Evolutionary conservation across 371 early-diverging fungal species (phyloP).

Genomic region (Circinella umbellata): DNA sequence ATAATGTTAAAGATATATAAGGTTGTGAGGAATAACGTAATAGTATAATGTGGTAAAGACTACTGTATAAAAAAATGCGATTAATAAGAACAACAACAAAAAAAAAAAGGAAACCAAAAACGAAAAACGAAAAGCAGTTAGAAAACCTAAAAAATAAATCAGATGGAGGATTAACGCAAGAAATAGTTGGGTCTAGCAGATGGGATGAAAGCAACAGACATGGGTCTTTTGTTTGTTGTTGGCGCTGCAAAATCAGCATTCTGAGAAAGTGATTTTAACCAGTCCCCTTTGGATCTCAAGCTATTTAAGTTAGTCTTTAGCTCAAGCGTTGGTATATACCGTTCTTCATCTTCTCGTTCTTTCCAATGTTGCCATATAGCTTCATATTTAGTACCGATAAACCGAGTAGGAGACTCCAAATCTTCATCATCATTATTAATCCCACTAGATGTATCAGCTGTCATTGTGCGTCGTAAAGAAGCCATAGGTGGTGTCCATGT

Average conservation of each 20-base stretch:
- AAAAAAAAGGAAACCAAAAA: background rate
- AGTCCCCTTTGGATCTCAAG: background rate
- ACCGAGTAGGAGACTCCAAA: background rate
- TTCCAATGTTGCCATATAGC: constrained; percentile 13
- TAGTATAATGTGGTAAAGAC: background rate
- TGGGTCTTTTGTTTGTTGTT: background rate
- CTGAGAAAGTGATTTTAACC: constrained; percentile 5
- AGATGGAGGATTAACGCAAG: background rate
- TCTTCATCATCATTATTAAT: background rate
- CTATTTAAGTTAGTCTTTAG: background rate
- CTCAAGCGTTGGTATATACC: background rate
- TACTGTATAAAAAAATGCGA: background rate
- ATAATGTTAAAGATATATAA: too few species aligned
- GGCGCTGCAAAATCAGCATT: constrained; percentile 3
- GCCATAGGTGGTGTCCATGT: background rate
- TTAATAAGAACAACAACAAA: constrained; percentile 1
- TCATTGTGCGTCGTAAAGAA: constrained; percentile 2
- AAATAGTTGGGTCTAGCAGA: constrained; percentile 1
- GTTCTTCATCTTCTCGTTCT: constrained; percentile 13
- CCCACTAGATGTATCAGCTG: background rate
- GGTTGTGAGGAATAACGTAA: too few species aligned
- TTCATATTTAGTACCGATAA: constrained; percentile 10
- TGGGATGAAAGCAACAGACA: constrained; percentile 1
- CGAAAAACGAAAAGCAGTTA: background rate
- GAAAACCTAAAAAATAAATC: background rate